These are phyloP conservation scores for Boletus subcaerulescens DNA, from an alignment of 768 basidiomycete species.

Conservation along the genomic window DNA sequence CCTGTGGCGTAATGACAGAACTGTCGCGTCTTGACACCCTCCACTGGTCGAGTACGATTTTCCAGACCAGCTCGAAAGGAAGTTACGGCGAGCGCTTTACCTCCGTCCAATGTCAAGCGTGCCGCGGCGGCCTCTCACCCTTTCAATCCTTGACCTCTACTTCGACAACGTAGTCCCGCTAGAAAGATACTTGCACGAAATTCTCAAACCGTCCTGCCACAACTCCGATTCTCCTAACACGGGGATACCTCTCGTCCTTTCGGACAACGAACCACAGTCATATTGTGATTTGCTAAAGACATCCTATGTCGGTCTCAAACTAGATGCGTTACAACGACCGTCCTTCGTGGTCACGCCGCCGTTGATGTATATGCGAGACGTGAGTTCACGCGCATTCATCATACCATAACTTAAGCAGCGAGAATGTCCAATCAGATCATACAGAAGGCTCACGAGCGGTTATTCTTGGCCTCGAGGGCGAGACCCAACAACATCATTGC, in stretches of 20 bases:
- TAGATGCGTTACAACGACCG: constrained; percentile 16
- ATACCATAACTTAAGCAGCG: too few relatives aligned
- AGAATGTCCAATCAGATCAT: constrained; percentile 44
- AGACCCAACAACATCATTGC: constrained; percentile 59
- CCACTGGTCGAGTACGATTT: neutral
- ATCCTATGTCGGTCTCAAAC: constrained; percentile 44
- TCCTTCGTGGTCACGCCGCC: constrained; percentile 35
- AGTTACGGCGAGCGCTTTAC: neutral
- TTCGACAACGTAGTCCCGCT: constrained; percentile 41
- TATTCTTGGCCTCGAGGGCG: constrained; percentile 41
- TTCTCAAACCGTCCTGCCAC: constrained; percentile 26
- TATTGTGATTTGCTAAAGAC: constrained; percentile 42
- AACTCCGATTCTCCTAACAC: constrained; percentile 10
- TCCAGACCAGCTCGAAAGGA: neutral
- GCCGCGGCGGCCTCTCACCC: constrained; percentile 16
- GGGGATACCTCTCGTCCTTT: constrained; percentile 1
- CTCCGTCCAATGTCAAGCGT: constrained; percentile 1
- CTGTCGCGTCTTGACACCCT: neutral
- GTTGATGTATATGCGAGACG: constrained; percentile 54
- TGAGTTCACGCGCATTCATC: constrained; percentile 25
- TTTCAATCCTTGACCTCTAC: constrained; percentile 41
- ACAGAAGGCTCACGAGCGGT: constrained; percentile 54
- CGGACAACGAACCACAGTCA: constrained; percentile 21
- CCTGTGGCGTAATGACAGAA: too few relatives aligned
- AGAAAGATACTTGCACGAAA: constrained; percentile 37